phyloP scores from a whole-genome alignment of 495 filamentous ascomycete genomes.

The Lasiosphaeria miniovina region DNA sequence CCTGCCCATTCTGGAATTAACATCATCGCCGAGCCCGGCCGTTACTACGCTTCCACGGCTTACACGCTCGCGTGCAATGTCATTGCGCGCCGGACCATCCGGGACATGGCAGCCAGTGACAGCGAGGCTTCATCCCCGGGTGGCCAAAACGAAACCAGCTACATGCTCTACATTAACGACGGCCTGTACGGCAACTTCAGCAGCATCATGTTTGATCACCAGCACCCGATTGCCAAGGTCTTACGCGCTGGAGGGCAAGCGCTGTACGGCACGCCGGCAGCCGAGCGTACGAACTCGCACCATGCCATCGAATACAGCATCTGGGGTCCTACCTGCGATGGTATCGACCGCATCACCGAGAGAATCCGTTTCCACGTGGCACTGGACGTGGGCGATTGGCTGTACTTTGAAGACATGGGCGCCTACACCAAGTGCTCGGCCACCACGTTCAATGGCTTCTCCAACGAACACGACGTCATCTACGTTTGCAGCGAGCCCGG shows the following conservation, averaged over 20 bases:
- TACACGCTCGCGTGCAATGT: constrained; percentile 92
- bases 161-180: constrained; percentile 97
- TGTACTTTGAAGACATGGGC: constrained; percentile 98
- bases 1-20: constrained; percentile 66
- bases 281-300: constrained; percentile 31
- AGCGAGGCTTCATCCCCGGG: constrained; percentile 41
- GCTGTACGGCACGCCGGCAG: constrained; percentile 44
- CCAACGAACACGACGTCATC: constrained; percentile 84
- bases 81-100: constrained; percentile 89
- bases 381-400: constrained; percentile 90
- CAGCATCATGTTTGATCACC: constrained; percentile 98
- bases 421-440: constrained; percentile 97
- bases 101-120: constrained; percentile 28
- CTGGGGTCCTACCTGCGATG: constrained; percentile 98
- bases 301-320: constrained; percentile 73
- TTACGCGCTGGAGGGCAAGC: constrained; percentile 59
- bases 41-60: constrained; percentile 89
- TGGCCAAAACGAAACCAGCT: constrained; percentile 57
- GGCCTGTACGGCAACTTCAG: constrained; percentile 98
- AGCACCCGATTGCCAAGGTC: constrained; percentile 81
- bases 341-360: constrained; percentile 86
- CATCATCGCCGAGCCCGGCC: constrained; percentile 93
- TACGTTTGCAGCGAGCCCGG: constrained; percentile 93
- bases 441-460: constrained; percentile 98
- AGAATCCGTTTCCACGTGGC: constrained; percentile 68